phyloP scores from a whole-genome alignment of 1,139 yeast species.

The Casaregolazyma suthepensis region DNA sequence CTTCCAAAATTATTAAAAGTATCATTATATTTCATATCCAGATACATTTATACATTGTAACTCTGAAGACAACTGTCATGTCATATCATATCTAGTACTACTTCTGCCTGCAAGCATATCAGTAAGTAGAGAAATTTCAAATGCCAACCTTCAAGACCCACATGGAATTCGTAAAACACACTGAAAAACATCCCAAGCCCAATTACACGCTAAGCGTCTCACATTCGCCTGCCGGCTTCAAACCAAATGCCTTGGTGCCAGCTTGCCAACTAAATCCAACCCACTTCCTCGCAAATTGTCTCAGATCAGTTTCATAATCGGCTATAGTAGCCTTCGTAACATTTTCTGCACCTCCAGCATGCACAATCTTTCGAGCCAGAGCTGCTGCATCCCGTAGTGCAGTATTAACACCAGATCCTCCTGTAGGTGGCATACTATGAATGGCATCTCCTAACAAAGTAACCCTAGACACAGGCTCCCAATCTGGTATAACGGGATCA shows the following conservation, averaged over 20 bases:
- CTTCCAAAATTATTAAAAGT: too few relatives aligned
- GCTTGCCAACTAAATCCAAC: background rate
- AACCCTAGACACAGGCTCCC: conserved; percentile 7
- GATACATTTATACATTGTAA: too few relatives aligned
- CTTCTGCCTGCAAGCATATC: too few relatives aligned
- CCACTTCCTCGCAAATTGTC: background rate
- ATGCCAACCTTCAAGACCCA: background rate
- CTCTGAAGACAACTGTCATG: too few relatives aligned
- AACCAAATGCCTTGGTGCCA: background rate
- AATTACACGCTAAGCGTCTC: background rate
- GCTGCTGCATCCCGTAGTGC: conserved; percentile 1
- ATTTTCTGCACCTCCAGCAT: background rate
- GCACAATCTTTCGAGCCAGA: background rate
- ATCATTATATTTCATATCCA: too few relatives aligned
- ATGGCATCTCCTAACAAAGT: conserved; percentile 3
- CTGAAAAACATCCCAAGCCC: background rate
- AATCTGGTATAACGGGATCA: conserved; percentile 3
- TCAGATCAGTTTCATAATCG: background rate
- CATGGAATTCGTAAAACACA: too few relatives aligned
- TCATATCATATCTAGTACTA: too few relatives aligned
- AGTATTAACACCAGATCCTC: background rate
- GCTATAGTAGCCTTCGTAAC: background rate
- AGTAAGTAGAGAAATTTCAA: background rate
- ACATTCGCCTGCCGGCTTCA: background rate
- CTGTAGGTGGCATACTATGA: conserved; percentile 5